These are phyloP conservation scores for Triglochin maritima DNA, from an alignment of 106 monocot species.

Conservation along the genomic window DNA sequence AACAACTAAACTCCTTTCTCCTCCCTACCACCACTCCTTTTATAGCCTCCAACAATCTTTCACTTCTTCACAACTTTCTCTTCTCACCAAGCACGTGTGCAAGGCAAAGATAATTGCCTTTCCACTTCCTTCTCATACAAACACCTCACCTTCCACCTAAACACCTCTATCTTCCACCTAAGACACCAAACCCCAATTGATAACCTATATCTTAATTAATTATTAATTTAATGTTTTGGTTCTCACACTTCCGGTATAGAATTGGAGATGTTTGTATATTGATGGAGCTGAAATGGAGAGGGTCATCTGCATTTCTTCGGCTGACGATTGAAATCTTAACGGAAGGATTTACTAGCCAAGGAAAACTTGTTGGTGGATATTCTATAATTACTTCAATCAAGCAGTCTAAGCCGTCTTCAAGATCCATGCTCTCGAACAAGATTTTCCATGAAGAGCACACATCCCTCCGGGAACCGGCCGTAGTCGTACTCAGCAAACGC, in stretches of 20 bases:
- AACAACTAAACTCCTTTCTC: too few species aligned
- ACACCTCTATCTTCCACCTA: too few species aligned
- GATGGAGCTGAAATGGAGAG: conserved; percentile 36
- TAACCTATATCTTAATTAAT: too few species aligned
- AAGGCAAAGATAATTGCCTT: too few species aligned
- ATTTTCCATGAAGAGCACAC: conserved; percentile 37
- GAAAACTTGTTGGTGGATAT: conserved; percentile 54
- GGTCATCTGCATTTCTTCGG: conserved; percentile 40
- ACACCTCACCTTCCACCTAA: too few species aligned
- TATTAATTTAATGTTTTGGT: too few species aligned
- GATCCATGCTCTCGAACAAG: conserved; percentile 35
- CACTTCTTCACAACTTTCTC: too few species aligned
- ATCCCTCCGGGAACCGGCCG: conserved; percentile 36
- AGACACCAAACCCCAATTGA: too few species aligned
- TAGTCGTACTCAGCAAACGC: conserved; percentile 12
- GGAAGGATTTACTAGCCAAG: conserved; percentile 49
- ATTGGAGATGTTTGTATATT: conserved; percentile 56
- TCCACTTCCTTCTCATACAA: too few species aligned
- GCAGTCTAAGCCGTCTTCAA: conserved; percentile 50
- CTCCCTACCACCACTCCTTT: too few species aligned
- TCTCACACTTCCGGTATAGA: conserved; percentile 11
- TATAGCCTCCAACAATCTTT: too few species aligned
- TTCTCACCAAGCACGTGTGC: too few species aligned
- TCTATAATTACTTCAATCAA: conserved; percentile 47
- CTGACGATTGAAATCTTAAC: conserved; percentile 43